Percentiles rank a stretch among this genome's conserved stretches.
These are phyloP conservation scores for Cylindrotheca fusiformis DNA, from an alignment of 108 stramenopile genomes.

Conservation along the genomic window DNA sequence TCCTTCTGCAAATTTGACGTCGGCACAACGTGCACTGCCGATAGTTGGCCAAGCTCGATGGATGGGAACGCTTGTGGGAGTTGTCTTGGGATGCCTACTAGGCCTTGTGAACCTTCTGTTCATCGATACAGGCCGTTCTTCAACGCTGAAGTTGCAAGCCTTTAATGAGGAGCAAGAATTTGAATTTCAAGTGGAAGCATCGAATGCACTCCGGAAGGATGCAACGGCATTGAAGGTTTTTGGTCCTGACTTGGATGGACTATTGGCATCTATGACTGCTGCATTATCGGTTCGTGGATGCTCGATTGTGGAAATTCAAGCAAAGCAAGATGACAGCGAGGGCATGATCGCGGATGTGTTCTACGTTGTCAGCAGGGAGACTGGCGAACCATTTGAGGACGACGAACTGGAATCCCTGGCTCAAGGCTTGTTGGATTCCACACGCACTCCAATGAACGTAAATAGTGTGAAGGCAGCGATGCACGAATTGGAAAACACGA, in stretches of 20 bases:
- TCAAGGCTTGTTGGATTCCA: slow-evolving; percentile 44
- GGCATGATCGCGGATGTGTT: slow-evolving; percentile 51
- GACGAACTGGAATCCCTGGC: slow-evolving; percentile 56
- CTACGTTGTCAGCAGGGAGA: slow-evolving; percentile 43
- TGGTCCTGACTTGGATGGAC: slow-evolving; percentile 73
- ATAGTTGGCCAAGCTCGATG: slow-evolving; percentile 22
- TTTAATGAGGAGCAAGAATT: slow-evolving; percentile 59
- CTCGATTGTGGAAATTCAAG: slow-evolving; percentile 61
- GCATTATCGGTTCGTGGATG: slow-evolving; percentile 46
- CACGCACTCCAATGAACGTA: slow-evolving; percentile 44
- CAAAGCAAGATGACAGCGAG: slow-evolving; percentile 16
- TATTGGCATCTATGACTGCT: slow-evolving; percentile 64
- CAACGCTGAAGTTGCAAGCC: slow-evolving; percentile 58
- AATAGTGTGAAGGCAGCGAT: slow-evolving; percentile 44
- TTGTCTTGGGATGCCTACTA: slow-evolving; percentile 61
- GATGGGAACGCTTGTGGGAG: slow-evolving; percentile 49
- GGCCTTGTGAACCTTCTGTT: slow-evolving; percentile 69
- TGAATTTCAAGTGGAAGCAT: slow-evolving; percentile 60
- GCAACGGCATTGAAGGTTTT: slow-evolving; percentile 51
- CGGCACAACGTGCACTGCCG: slow-evolving; percentile 30
- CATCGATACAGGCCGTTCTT: slow-evolving; percentile 60
- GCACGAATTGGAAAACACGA: slow-evolving; percentile 49
- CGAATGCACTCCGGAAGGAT: slow-evolving; percentile 43
- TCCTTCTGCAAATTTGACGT: slow-evolving; percentile 23
- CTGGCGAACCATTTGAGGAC: slow-evolving; percentile 50